Evolutionary conservation across 805 yeast species (phyloP).

Genomic region (Barnettozyma wickerhamii): DNA sequence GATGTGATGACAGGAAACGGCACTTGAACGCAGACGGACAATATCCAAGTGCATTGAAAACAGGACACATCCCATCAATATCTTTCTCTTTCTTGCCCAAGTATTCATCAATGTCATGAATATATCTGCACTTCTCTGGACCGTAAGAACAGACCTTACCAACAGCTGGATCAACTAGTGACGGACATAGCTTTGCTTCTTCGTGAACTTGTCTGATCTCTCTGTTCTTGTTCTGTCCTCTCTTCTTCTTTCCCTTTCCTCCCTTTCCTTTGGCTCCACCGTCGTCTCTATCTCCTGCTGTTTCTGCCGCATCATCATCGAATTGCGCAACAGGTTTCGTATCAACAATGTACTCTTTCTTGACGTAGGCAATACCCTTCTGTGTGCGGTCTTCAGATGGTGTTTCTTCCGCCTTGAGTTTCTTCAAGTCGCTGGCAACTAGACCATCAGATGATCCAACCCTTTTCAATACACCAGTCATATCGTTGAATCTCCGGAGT

Average conservation of each 20-base stretch:
- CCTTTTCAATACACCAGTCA: constrained; percentile 16
- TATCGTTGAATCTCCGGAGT: too few relatives aligned
- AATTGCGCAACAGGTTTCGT: constrained; percentile 20
- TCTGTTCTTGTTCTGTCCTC: constrained; percentile 84
- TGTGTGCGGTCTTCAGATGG: background rate
- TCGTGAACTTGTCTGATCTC: constrained; percentile 69
- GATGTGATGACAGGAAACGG: constrained; percentile 81
- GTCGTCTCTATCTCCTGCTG: constrained; percentile 34
- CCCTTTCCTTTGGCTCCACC: constrained; percentile 34
- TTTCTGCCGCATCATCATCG: constrained; percentile 46
- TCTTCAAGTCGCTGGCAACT: constrained; percentile 10
- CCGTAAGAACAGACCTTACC: constrained; percentile 55
- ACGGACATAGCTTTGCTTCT: constrained; percentile 58
- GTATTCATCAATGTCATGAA: constrained; percentile 70
- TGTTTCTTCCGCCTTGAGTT: constrained; percentile 10
- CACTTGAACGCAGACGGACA: constrained; percentile 94
- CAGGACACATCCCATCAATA: constrained; percentile 79
- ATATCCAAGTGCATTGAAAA: constrained; percentile 71
- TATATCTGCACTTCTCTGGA: constrained; percentile 64
- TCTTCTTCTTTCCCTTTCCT: constrained; percentile 38
- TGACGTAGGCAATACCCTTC: constrained; percentile 71
- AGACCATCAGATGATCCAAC: constrained; percentile 15
- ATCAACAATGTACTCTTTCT: constrained; percentile 58
- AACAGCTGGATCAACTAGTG: constrained; percentile 51
- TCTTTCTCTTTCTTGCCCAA: constrained; percentile 65